phyloP scores from a whole-genome alignment of 2,329 filamentous ascomycete genomes.

The Dactylellina haptotyla region DNA sequence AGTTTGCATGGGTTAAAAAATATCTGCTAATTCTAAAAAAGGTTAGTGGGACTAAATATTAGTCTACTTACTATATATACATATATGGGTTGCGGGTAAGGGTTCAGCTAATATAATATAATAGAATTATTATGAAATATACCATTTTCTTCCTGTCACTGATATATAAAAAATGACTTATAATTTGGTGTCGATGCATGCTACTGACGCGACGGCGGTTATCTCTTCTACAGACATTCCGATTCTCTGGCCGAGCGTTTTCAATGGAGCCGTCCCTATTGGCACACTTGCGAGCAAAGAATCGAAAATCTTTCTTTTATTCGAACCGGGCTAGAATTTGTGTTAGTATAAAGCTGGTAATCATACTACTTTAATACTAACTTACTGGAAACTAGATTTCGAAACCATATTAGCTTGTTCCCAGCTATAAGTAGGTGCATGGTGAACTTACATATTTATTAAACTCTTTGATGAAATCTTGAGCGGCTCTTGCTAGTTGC shows the following conservation, averaged over 20 bases:
- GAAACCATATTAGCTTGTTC: background rate
- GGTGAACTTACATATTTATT: conserved; percentile 22
- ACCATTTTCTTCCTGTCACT: no score
- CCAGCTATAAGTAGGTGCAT: background rate
- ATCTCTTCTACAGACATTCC: conserved; percentile 14
- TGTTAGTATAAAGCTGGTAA: background rate
- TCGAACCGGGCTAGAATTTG: conserved; percentile 1
- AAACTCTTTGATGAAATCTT: conserved; percentile 2
- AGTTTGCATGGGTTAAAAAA: no score
- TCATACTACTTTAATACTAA: background rate
- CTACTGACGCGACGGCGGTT: background rate
- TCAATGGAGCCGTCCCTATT: conserved; percentile 4
- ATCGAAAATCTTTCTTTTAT: conserved; percentile 21
- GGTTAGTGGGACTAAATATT: no score
- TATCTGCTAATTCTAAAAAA: no score
- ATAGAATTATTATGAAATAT: no score
- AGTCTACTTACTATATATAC: no score
- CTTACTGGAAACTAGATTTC: conserved; percentile 22
- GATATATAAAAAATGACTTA: no score
- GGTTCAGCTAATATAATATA: no score
- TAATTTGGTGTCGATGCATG: conserved; percentile 7
- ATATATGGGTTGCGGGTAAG: no score
- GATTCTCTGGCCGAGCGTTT: conserved; percentile 1
- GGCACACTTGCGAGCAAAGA: conserved; percentile 9
- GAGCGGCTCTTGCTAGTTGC: background rate